Evolutionary conservation across 345 rosid genomes (phyloP).

Genomic region (Aethionema arabicum): DNA sequence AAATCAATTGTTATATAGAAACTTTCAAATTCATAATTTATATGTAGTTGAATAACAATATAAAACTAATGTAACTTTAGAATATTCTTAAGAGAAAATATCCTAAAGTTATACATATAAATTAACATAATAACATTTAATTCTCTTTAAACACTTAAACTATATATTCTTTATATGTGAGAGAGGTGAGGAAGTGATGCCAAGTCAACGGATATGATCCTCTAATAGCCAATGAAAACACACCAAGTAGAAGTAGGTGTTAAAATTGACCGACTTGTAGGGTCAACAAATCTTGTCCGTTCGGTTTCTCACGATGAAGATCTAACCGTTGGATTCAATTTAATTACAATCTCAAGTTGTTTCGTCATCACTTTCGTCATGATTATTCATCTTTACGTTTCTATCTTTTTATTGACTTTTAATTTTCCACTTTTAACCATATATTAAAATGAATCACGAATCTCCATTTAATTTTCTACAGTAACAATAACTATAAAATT

Average conservation of each 20-base stretch:
- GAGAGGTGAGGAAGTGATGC: too few species aligned
- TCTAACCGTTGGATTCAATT: constrained; percentile 14
- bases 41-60: too few species aligned
- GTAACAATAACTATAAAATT: not conserved
- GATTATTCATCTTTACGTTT: constrained; percentile 9
- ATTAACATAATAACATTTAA: too few species aligned
- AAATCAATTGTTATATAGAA: too few species aligned
- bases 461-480: not conserved
- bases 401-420: constrained; percentile 14
- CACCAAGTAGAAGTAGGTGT: constrained; percentile 24
- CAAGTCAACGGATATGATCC: constrained; percentile 31
- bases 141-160: too few species aligned
- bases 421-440: constrained; percentile 9
- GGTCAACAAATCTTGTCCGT: constrained; percentile 29
- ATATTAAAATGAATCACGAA: constrained; percentile 15
- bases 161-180: too few species aligned
- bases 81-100: too few species aligned
- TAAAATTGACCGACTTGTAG: constrained; percentile 30
- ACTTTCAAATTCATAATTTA: too few species aligned
- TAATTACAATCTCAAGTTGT: constrained; percentile 1
- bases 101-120: too few species aligned
- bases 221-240: constrained; percentile 16
- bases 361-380: constrained; percentile 36
- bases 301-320: constrained; percentile 10
- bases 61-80: too few species aligned